phyloP scores from a whole-genome alignment of 257 asterid genomes.

The Phtheirospermum japonicum region DNA sequence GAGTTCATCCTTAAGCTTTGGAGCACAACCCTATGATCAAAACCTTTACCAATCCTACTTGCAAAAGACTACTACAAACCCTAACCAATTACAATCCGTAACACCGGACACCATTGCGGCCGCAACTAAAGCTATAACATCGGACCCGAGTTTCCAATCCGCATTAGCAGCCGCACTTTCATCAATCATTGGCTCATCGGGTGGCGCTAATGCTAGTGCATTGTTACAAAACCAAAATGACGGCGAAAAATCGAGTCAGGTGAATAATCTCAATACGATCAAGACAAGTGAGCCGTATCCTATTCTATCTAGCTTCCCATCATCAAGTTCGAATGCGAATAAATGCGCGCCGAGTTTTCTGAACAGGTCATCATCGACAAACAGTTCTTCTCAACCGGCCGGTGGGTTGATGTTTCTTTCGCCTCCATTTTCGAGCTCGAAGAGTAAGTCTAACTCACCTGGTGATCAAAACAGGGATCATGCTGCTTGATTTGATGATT shows the following conservation, averaged over 20 bases:
- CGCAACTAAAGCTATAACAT: conserved; percentile 84
- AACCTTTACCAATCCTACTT: conserved; percentile 50
- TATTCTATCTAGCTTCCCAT: conserved; percentile 54
- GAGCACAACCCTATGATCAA: conserved; percentile 51
- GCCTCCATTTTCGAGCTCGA: conserved; percentile 39
- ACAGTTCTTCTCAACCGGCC: conserved; percentile 32
- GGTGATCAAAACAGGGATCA: conserved; percentile 37
- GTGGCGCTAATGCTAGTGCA: conserved; percentile 16
- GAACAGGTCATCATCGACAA: conserved; percentile 31
- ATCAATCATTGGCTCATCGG: conserved; percentile 55
- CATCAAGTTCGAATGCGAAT: conserved; percentile 47
- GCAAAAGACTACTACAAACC: conserved; percentile 36
- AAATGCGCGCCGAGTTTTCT: conserved; percentile 38
- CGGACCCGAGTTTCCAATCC: conserved; percentile 84
- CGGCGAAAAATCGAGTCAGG: conserved; percentile 35
- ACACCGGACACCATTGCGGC: conserved; percentile 77
- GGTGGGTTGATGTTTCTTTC: conserved; percentile 37
- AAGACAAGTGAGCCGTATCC: conserved; percentile 45
- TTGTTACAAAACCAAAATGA: conserved; percentile 22
- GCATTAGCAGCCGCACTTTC: conserved; percentile 87
- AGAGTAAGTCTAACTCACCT: conserved; percentile 45
- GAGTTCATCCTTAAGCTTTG: conserved; percentile 46
- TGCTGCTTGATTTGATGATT: conserved; percentile 14
- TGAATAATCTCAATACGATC: conserved; percentile 18
- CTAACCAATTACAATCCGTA: conserved; percentile 36